A percentile compares a stretch with the other conserved stretches of the same genome.
Conservation (phyloP, 345 rosid species). For the Populus davidiana region DNA sequence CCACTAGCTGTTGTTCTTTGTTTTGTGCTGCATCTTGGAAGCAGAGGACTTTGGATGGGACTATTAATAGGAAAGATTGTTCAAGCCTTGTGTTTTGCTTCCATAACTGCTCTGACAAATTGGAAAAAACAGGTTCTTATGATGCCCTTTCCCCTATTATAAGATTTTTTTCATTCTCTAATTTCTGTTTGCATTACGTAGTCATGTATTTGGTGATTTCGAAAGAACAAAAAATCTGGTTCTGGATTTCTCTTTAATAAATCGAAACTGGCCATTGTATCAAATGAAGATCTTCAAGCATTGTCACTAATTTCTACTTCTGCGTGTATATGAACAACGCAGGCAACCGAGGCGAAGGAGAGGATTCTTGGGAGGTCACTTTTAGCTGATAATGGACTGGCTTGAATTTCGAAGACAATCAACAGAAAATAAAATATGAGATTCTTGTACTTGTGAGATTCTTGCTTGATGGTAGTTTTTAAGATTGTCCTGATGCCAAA, state of each 20-base stretch:
- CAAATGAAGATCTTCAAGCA: not conserved
- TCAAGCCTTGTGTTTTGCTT: not conserved
- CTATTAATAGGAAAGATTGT: constrained; percentile 3
- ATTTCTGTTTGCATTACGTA: not conserved
- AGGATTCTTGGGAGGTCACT: constrained; percentile 3
- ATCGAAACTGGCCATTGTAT: not conserved
- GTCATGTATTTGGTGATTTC: not conserved
- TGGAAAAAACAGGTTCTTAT: constrained; percentile 21
- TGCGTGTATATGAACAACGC: not conserved
- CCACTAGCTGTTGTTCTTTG: constrained; percentile 10
- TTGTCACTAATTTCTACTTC: not conserved
- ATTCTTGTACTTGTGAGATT: too few species aligned
- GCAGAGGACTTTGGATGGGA: constrained; percentile 23
- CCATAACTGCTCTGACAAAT: constrained; percentile 6
- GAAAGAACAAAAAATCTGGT: not conserved
- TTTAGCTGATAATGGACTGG: not conserved
- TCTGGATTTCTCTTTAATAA: not conserved
- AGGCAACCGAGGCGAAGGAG: constrained; percentile 23
- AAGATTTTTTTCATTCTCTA: not conserved
- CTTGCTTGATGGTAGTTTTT: too few species aligned
- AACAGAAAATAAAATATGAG: too few species aligned
- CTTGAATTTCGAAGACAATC: constrained; percentile 2
- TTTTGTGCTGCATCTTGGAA: constrained; percentile 9
- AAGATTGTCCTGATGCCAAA: too few species aligned
- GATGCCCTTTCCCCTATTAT: not conserved